Conservation (phyloP, 1,139 yeast species). For the Schizosaccharomyces versatilis region DNA sequence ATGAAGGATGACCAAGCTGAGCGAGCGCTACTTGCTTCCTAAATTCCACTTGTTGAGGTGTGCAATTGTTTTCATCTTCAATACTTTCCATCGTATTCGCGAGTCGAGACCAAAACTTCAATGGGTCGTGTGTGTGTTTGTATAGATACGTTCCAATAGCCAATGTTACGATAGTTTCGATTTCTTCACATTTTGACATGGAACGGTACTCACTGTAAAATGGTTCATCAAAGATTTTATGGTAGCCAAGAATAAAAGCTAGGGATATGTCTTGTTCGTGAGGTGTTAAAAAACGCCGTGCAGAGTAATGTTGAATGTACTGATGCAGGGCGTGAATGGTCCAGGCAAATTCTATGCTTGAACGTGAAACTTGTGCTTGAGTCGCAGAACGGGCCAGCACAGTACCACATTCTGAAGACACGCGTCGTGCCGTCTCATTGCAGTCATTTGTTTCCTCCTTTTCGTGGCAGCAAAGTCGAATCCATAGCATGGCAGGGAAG, state of each 20-base stretch:
- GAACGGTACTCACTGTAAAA: neutral
- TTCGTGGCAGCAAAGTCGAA: too few relatives aligned
- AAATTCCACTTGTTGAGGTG: neutral
- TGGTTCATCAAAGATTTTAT: neutral
- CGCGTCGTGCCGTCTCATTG: too few relatives aligned
- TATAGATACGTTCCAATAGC: neutral
- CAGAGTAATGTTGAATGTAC: neutral
- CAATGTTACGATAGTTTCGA: neutral
- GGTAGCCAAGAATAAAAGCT: neutral
- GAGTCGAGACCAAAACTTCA: neutral
- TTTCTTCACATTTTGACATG: neutral
- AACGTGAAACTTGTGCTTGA: neutral
- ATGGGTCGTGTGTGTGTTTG: neutral
- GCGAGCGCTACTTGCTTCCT: neutral
- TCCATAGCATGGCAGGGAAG: too few relatives aligned
- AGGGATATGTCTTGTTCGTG: neutral
- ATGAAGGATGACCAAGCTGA: neutral
- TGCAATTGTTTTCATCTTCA: neutral
- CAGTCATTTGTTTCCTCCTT: too few relatives aligned
- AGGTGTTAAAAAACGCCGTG: neutral
- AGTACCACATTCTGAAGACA: too few relatives aligned
- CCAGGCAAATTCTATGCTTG: neutral
- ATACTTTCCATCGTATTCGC: neutral
- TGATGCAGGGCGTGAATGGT: neutral
- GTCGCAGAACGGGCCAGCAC: too few relatives aligned